Evolutionary conservation across 192 early-diverging fungal species (phyloP), one percentile per base, ranked within the genome.

Genomic region (Pilaira anomala): DNA sequence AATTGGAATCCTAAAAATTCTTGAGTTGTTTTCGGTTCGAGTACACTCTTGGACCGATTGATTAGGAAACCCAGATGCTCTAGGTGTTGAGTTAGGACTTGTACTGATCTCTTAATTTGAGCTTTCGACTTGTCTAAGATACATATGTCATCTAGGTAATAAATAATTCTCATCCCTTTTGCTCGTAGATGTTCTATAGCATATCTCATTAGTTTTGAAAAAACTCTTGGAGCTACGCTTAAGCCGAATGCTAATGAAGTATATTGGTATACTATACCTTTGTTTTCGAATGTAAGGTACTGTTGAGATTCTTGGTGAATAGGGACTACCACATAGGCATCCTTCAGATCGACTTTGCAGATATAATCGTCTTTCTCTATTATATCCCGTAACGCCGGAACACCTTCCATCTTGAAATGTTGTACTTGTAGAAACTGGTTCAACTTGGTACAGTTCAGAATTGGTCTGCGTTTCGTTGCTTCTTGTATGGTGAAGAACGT

Each of bases 331-430:
- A 57, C 46, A 42, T 69, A 69, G 3, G 54, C 68, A 58, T 69
- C 68, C 33, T 62, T 62, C 1, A 63, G 28, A 36, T 69, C 68
- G 19, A 69, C 25, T 42, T 69, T 69, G 51, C 24, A 55, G 0
- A 69, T 57, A 8, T 30, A 63, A 44, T 69, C 61, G 11, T 63
- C n/a, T 3, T 19, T 11, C 48, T 63, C 61, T 44, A 69, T 58
- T 1, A 63, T 45, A 2, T 69, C 55, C n/a, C 68, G 29, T 29
- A 69, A 41, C 13, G 61, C 68, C 14, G 61, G 52, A 19, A 63
- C 36, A 48, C 68, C 68, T 49, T 69, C 68, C 68, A 69, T 69
- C 46, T 63, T 62, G 68, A 69, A 69, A 39, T 69, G 61, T 30
- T 69, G 18, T 19, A n/a, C 29, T 41, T 63, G 68, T 2, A 69